Conservation (phyloP, 169 alveolate genomes). For the Plasmodium adleri region DNA sequence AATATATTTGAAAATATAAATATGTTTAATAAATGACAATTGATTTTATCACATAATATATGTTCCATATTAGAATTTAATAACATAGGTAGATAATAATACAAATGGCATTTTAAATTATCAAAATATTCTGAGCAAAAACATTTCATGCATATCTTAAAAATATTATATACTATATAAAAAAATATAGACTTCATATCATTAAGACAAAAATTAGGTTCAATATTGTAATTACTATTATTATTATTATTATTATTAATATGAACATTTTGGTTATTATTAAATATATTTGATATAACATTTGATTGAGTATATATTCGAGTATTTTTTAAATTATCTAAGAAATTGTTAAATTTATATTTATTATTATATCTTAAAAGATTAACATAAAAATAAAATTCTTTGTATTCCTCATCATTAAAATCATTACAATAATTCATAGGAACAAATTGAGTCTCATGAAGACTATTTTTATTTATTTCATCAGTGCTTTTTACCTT, state of each 20-base stretch:
- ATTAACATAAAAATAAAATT: constrained; percentile 29
- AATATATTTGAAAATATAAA: constrained; percentile 60
- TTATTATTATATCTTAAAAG: constrained; percentile 39
- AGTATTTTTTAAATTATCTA: background rate
- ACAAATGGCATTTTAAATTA: constrained; percentile 33
- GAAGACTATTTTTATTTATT: background rate
- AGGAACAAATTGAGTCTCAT: too few species aligned
- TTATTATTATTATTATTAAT: background rate
- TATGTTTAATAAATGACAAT: constrained; percentile 67
- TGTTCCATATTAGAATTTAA: constrained; percentile 48
- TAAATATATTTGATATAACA: background rate
- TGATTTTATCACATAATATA: constrained; percentile 56
- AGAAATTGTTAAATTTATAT: constrained; percentile 9
- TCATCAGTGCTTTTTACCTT: too few species aligned
- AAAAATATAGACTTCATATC: constrained; percentile 66
- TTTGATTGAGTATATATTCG: background rate
- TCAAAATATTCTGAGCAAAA: constrained; percentile 60
- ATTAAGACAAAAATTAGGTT: constrained; percentile 33
- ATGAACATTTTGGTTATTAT: background rate
- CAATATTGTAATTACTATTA: background rate
- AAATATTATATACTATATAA: constrained; percentile 36
- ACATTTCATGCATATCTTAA: constrained; percentile 44
- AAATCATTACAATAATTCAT: background rate
- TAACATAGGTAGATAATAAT: constrained; percentile 37
- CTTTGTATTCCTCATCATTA: constrained; percentile 28